Evolutionary conservation across 2,329 filamentous ascomycete genomes (phyloP).

Genomic region (Sporothrix inflata): DNA sequence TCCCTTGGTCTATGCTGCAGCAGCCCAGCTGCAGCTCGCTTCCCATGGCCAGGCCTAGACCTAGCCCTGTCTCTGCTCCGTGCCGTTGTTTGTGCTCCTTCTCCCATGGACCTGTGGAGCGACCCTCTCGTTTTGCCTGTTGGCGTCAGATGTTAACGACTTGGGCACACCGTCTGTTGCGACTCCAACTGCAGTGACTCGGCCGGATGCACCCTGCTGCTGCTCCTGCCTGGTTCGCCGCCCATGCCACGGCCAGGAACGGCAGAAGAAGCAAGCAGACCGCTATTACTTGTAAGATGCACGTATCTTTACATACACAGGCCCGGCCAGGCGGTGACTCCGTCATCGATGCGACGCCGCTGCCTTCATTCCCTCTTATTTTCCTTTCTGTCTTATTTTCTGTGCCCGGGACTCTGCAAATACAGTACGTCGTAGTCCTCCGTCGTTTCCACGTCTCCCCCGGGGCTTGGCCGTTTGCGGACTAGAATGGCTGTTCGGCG

Average conservation of each 20-base stretch:
- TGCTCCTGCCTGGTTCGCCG: not conserved
- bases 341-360: conserved; percentile 13
- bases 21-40: not conserved
- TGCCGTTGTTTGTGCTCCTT: not conserved
- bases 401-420: not conserved
- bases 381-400: not conserved
- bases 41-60: conserved; percentile 10
- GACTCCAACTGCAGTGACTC: not conserved
- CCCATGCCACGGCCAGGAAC: not conserved
- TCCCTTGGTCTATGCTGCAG: not conserved
- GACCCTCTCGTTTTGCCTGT: not conserved
- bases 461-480: conserved; percentile 23
- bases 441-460: not conserved
- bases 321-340: not conserved
- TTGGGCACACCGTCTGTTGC: conserved; percentile 7
- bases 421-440: not conserved
- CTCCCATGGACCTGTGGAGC: not conserved
- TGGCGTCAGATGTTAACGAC: conserved; percentile 16
- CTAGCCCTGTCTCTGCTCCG: not conserved
- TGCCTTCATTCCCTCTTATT: too few species aligned
- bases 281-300: not conserved
- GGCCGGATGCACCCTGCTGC: conserved; percentile 2
- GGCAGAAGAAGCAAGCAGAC: conserved; percentile 7
- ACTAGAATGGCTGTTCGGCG: conserved; percentile 19
- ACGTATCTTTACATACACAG: not conserved